Base-by-base conservation (phyloP, 768 basidiomycete genomes). In the Rhizopogon salebrosus region DNA sequence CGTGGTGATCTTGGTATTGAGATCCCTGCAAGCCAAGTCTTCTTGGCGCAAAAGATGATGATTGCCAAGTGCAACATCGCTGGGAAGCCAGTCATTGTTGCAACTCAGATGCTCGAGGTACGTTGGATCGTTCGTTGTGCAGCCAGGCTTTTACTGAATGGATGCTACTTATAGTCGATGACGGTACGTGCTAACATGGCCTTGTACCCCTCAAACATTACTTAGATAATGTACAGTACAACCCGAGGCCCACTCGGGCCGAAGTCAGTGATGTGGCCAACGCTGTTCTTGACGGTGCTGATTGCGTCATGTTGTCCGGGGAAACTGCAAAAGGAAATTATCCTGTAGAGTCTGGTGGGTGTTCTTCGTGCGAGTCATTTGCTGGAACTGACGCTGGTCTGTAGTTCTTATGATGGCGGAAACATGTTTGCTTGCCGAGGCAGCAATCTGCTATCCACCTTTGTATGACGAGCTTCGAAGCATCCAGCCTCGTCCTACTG, bases 21-120 rank as follows among this genome's bases (percentile, higher is more conserved):
- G 74, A 99, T 99, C 62, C 97, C 97, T n/a, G 93, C 97, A 40
- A 90, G 88, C 64, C 97, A 98, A 67, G 97, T 99, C 41, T 99
- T 99, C 81, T 78, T 98, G 63, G 97, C 97, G 7, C 97, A 99
- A 71, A 99, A 99, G 78, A 98, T 98, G 95, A 99, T 99, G 95
- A 99, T 98, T 62, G 84, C 95, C 54, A 98, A 98, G 77, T 97
- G 94, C 76, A 98, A 97, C 78, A 89, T 95, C 64, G 86, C 82
- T 51, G 97, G 97, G 62, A 99, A 99, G 78, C 95, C 97, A 38
- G 90, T 92, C 64, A 98, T 99, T 67, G 95, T 97, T 56, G 97
- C 97, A 9, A 99, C 97, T 13, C 95, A 99, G 72, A 99, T 99
- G 95, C 86, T 99, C 60, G 95, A 98, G 80, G 89, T 88, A 56